Conservation (phyloP, 352 stramenopile genomes). For the Vaucheria bursata region DNA sequence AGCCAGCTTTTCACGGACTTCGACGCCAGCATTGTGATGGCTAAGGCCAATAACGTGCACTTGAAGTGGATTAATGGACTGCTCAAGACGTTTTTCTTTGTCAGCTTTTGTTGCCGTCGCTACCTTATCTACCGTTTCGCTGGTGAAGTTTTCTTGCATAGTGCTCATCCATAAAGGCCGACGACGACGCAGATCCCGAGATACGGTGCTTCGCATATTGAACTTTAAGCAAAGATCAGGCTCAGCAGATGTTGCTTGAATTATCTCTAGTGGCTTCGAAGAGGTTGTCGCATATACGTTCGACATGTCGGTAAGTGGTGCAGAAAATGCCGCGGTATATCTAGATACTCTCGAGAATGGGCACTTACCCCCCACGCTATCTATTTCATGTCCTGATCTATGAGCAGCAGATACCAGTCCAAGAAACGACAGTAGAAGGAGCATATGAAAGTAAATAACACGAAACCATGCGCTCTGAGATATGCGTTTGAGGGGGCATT, state of each 20-base stretch:
- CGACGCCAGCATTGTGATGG: constrained; percentile 71
- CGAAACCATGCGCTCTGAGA: background rate
- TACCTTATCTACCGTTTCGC: background rate
- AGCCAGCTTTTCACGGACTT: constrained; percentile 73
- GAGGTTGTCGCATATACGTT: constrained; percentile 6
- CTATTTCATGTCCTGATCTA: background rate
- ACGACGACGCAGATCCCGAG: constrained; percentile 6
- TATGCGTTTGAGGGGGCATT: constrained; percentile 1
- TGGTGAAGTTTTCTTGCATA: background rate
- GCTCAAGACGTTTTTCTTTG: constrained; percentile 39
- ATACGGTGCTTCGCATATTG: background rate
- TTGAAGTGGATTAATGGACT: constrained; percentile 61
- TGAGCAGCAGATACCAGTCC: background rate
- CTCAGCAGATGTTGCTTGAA: background rate
- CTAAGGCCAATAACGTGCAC: constrained; percentile 71
- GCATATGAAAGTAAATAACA: constrained; percentile 32
- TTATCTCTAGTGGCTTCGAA: background rate
- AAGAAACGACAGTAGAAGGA: constrained; percentile 35
- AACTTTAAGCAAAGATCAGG: background rate
- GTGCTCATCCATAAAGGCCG: constrained; percentile 2
- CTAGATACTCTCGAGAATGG: constrained; percentile 20
- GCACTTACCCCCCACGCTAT: constrained; percentile 11
- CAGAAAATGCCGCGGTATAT: constrained; percentile 20
- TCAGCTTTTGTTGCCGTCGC: constrained; percentile 7
- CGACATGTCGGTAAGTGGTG: constrained; percentile 11